Base-by-base conservation (phyloP, 23 red algal species). In the Gracilaria vermiculophylla region DNA sequence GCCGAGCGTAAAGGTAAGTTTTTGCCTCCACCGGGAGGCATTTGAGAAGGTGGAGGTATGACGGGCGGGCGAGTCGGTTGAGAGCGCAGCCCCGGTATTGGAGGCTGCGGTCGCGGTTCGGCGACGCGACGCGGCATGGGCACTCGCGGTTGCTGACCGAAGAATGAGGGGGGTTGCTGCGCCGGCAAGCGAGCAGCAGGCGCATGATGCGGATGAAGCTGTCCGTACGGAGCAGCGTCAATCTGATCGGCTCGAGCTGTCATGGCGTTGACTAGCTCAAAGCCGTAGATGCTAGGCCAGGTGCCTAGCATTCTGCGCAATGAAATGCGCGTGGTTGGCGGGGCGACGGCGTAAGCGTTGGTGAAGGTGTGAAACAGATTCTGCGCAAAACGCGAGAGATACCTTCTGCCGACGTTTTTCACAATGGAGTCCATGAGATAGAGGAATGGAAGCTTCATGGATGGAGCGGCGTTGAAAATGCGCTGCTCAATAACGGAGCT, bases 401-500 rank as follows among this genome's bases (percentile, higher is more conserved):
- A 97, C 17, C 53, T 64, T 41, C 75, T 48, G 36, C 94, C 87
- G 23, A 97, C 64, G 70, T 97, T 97, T 54, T 97, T 97, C 7
- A 82, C 76, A 32, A 97, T 92, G 34, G 94, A 97, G 66, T 97
- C 94, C 43, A 97, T 60, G 4, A 97, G 81, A 71, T 97, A 97
- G 36, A 97, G 69, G 54, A 89, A 69, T 37, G 94, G 94, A 28
- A 97, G 74, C 78, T 97, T 97, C 29, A 67, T 66, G 27, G 76
- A 48, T 25, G 83, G 81, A 35, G 83, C 32, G 6, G 79, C 65
- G 39, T 31, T 34, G 21, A 83, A 73, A 55, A 92, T 92, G 61
- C 94, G 83, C 53, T 83, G 70, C 73, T 92, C 94, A 62, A 97
- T 82, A 19, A 85, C 80, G 53, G 33, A 41, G 25, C 55, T 79